A percentile compares a stretch with the other conserved stretches of the same genome.
Conservation (phyloP, 768 basidiomycete species). For the Tulasnella sp. region DNA sequence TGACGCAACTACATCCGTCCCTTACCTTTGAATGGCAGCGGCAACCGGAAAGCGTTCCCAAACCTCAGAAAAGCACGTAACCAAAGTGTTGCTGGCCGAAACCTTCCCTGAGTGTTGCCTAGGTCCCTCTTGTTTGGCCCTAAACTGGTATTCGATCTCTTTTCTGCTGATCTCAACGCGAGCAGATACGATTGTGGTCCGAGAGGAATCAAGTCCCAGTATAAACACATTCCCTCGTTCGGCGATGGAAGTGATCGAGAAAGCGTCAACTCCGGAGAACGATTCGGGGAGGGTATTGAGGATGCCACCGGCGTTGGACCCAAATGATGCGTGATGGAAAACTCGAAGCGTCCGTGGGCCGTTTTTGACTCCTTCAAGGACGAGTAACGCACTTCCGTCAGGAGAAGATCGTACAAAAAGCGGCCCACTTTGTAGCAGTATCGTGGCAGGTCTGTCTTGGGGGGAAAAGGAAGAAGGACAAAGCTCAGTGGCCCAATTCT, state of each 20-base stretch:
- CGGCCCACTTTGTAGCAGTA: neutral
- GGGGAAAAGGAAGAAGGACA: neutral
- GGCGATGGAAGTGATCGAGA: constrained; percentile 31
- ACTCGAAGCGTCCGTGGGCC: constrained; percentile 27
- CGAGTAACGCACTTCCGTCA: neutral
- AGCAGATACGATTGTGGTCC: constrained; percentile 28
- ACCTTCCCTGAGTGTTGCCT: neutral
- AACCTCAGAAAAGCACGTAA: constrained; percentile 7
- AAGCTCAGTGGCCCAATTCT: too few species aligned
- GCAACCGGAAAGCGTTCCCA: constrained; percentile 12
- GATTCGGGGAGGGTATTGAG: constrained; percentile 24
- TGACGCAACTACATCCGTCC: neutral
- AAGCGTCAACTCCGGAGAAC: constrained; percentile 13
- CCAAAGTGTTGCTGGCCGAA: neutral
- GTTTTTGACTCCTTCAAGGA: constrained; percentile 19
- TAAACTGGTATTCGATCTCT: constrained; percentile 44
- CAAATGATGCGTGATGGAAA: constrained; percentile 49
- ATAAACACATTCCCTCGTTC: constrained; percentile 35
- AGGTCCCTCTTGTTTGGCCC: constrained; percentile 26
- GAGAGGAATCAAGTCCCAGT: constrained; percentile 28
- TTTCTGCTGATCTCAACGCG: constrained; percentile 43
- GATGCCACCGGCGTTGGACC: constrained; percentile 32
- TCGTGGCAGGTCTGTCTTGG: neutral
- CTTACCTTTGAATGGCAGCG: constrained; percentile 1
- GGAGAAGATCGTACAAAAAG: neutral